phyloP scores from a whole-genome alignment of 176 grass and related monocot species.

The Cenchrus purpureus region DNA sequence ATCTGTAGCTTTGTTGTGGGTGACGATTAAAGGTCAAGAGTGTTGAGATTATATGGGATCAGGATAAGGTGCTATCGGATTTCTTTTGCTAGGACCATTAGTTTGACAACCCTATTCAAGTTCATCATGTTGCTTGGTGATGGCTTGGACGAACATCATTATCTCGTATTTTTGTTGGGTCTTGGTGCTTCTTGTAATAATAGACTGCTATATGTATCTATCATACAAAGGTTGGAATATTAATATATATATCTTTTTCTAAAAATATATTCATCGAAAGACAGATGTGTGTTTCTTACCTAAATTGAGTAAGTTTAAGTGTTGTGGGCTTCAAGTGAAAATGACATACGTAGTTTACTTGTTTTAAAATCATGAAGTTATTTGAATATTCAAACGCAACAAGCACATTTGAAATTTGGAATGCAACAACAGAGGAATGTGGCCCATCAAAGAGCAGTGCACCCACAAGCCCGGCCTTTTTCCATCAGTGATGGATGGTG shows the following conservation, averaged over 20 bases:
- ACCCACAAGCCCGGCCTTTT: not conserved
- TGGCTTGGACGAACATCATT: too few relatives aligned
- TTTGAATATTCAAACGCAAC: not conserved
- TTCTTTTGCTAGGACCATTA: not conserved
- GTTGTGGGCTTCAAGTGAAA: not conserved
- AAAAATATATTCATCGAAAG: too few relatives aligned
- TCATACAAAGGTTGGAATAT: too few relatives aligned
- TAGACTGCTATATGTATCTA: too few relatives aligned
- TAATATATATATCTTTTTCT: too few relatives aligned
- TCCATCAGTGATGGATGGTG: not conserved
- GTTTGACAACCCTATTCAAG: not conserved
- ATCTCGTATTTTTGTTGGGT: too few relatives aligned
- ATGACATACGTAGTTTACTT: not conserved
- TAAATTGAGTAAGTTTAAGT: not conserved
- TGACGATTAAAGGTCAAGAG: not conserved
- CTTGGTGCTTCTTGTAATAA: too few relatives aligned
- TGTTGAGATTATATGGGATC: not conserved
- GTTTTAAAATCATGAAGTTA: not conserved
- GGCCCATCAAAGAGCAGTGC: not conserved
- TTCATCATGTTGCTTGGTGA: not conserved
- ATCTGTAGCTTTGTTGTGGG: not conserved
- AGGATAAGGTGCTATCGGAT: not conserved
- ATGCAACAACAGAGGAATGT: not conserved
- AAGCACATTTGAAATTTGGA: not conserved
- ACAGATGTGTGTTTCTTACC: not conserved